Percentiles rank a stretch among this genome's conserved stretches.
Conservation (phyloP, 352 stramenopile species). For the Pythium dissimile region DNA sequence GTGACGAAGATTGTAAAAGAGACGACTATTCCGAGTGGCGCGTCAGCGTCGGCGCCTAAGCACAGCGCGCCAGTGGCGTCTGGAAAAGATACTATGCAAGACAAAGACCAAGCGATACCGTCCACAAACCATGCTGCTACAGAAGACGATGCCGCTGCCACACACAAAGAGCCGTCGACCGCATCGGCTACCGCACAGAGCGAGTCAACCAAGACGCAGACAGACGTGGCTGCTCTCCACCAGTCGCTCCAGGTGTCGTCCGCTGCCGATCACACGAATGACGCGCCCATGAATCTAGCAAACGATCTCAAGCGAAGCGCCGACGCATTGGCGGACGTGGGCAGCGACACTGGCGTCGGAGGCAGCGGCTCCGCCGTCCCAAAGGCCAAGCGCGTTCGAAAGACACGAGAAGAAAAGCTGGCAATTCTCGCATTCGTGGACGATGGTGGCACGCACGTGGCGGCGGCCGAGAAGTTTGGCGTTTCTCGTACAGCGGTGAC, state of each 20-base stretch:
- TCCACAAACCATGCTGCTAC: too few relatives aligned
- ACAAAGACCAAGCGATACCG: not conserved
- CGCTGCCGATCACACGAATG: not conserved
- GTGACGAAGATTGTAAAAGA: constrained; percentile 28
- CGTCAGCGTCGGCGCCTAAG: too few relatives aligned
- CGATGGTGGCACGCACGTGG: constrained; percentile 68
- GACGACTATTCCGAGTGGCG: not conserved
- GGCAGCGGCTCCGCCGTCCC: not conserved
- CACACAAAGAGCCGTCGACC: not conserved
- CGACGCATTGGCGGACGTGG: not conserved
- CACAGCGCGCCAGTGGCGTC: too few relatives aligned
- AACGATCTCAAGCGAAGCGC: constrained; percentile 16
- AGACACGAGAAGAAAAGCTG: constrained; percentile 82
- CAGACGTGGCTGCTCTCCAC: not conserved
- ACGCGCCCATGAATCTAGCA: not conserved
- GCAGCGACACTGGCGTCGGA: not conserved
- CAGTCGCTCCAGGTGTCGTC: not conserved
- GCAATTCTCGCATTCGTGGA: constrained; percentile 81
- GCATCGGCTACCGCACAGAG: too few relatives aligned
- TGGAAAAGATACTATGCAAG: too few relatives aligned
- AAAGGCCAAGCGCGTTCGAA: constrained; percentile 66
- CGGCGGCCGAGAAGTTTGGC: constrained; percentile 74
- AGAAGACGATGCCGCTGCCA: not conserved
- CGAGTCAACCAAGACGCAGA: not conserved
- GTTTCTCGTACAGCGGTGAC: constrained; percentile 80